phyloP scores from a whole-genome alignment of 306 rosid genomes.

The Malus asiatica region DNA sequence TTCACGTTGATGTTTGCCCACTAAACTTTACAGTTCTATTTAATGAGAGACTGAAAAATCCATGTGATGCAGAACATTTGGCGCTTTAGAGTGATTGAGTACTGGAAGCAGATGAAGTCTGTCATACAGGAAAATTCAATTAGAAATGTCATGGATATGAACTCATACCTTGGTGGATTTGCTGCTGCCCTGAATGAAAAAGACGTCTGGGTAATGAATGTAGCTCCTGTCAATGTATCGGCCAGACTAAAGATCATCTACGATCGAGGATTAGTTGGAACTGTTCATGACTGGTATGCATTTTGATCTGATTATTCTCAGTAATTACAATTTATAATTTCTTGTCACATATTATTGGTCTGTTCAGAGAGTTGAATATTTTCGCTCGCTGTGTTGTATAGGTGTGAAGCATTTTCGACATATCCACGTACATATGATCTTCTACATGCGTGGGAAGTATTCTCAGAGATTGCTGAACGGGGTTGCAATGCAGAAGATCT shows the following conservation, averaged over 20 bases:
- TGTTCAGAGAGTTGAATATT: too few species aligned
- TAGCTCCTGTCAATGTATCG: slow-evolving; percentile 40
- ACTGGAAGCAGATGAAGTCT: slow-evolving; percentile 57
- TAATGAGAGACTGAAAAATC: not conserved
- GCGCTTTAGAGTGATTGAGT: slow-evolving; percentile 46
- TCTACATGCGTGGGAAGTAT: slow-evolving; percentile 56
- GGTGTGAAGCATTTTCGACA: slow-evolving; percentile 69
- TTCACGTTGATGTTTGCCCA: not conserved
- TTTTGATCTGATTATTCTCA: not conserved
- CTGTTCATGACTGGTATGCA: slow-evolving; percentile 56
- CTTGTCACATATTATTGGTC: too few species aligned
- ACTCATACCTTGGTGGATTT: slow-evolving; percentile 60
- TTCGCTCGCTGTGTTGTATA: not conserved
- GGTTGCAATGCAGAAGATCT: slow-evolving; percentile 51
- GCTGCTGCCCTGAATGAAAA: slow-evolving; percentile 44
- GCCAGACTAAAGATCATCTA: slow-evolving; percentile 43
- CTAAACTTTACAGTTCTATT: not conserved
- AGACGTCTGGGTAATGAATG: slow-evolving; percentile 63
- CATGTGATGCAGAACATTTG: slow-evolving; percentile 36
- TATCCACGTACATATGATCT: slow-evolving; percentile 64
- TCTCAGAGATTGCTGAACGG: slow-evolving; percentile 40
- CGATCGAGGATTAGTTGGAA: slow-evolving; percentile 57
- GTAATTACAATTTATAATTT: too few species aligned
- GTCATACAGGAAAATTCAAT: slow-evolving; percentile 34
- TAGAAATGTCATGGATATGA: slow-evolving; percentile 62